Evolutionary conservation across 176 grass and related monocot species (phyloP), one percentile per base, ranked within the genome.

Genomic region (Aegilops speltoides): DNA sequence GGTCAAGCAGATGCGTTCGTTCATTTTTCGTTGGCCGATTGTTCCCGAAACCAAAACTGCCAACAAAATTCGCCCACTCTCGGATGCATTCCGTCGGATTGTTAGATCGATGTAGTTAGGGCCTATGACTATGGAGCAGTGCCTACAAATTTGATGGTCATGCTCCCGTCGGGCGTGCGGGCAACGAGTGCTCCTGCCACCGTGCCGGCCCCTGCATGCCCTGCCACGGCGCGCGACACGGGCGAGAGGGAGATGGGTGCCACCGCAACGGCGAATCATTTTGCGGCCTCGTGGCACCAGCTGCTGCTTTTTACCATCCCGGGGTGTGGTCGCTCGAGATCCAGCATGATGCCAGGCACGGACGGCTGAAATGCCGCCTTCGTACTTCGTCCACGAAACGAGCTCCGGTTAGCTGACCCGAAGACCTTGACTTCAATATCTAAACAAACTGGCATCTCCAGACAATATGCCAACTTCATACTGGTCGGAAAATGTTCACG

Each of bases 241-340:
- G 25, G 3, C 8, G 25, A 32, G 45, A 76, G 25, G 73, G 45
- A 52, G 25, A 43, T 54, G 26, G 45, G 73, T 22, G 73, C 25
- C 73, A 12, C 45, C 73, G 9, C 45, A 76, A 4, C 50, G 36
- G 59, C n/a, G 36, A 80, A 65, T 64, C 60, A 56, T 24, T 23
- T 19, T 8, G 13, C 31, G 52, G 20, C 31, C 29, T 57, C 13
- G 4, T 19, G 20, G 29, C 28, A 59, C 17, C 48, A 71, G 66
- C 37, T 11, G 29, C 3, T 6, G 22, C n/a, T 25, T 57, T 82
- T 57, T n/a, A 32, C 56, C 48, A 72, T 71, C 9, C 13, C 22
- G 3, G 46, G 38, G 36, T 7, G 37, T 20, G 85, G 60, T 67
- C 32, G 69, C 23, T 28, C 71, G 13, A 77, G 86, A 88, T 88